phyloP scores from a whole-genome alignment of 352 stramenopile species.

The Phytophthora hybrid region DNA sequence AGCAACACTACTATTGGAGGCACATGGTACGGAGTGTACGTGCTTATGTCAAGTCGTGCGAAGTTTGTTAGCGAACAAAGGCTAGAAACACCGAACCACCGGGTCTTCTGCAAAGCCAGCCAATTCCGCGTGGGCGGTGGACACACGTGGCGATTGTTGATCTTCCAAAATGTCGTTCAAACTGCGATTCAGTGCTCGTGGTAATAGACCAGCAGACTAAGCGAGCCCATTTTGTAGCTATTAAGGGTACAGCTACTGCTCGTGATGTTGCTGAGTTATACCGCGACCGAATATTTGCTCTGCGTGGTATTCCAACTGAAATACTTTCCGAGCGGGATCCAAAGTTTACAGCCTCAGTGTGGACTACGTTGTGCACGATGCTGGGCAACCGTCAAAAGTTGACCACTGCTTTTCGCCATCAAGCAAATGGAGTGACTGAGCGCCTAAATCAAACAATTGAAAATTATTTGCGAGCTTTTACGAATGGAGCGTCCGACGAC shows the following conservation, averaged over 20 bases:
- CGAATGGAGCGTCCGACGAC: too few relatives aligned
- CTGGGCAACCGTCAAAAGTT: too few relatives aligned
- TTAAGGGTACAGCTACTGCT: not conserved
- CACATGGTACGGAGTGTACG: not conserved
- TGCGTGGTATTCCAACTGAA: too few relatives aligned
- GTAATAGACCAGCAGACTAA: conserved; percentile 16
- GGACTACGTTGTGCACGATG: too few relatives aligned
- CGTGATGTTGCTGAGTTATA: not conserved
- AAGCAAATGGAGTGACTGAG: too few relatives aligned
- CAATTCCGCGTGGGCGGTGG: conserved; percentile 14
- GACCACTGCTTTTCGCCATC: too few relatives aligned
- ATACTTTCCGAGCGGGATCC: too few relatives aligned
- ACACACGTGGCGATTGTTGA: conserved; percentile 11
- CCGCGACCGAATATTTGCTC: conserved; percentile 13
- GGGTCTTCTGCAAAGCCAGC: conserved; percentile 5
- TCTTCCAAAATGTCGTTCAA: not conserved
- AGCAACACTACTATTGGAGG: not conserved
- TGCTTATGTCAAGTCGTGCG: not conserved
- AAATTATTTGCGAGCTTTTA: too few relatives aligned
- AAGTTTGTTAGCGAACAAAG: not conserved
- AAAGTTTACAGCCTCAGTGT: too few relatives aligned
- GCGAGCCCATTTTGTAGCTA: conserved; percentile 7
- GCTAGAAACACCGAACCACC: not conserved
- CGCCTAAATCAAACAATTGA: too few relatives aligned
- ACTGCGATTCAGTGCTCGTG: conserved; percentile 12